Percentiles rank a stretch among this genome's conserved stretches.
Conservation (phyloP, 176 grass and related monocot species). For the Bromus sterilis region DNA sequence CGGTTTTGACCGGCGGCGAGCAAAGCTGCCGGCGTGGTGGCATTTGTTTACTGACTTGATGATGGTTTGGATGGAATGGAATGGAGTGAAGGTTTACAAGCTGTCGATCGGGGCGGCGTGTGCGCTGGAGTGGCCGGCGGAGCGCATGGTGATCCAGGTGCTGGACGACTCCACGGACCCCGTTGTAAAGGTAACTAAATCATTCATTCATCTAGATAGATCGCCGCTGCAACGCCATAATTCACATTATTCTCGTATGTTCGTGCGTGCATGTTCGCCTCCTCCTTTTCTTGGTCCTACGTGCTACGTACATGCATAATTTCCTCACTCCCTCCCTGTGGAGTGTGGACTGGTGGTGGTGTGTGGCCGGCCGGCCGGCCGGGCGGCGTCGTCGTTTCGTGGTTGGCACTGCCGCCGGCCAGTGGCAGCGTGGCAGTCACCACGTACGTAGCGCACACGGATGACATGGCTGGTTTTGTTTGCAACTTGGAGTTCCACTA, state of each 20-base stretch:
- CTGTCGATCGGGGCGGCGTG: conserved; percentile 92
- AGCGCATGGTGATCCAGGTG: conserved; percentile 80
- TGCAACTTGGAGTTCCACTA: too few species aligned
- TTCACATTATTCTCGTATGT: neutral
- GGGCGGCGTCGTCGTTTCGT: neutral
- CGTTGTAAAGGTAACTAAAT: conserved; percentile 48
- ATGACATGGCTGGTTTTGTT: neutral
- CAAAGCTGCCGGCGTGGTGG: neutral
- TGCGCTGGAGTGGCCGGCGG: conserved; percentile 59
- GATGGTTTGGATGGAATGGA: neutral
- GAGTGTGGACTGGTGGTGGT: too few species aligned
- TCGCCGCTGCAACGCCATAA: neutral
- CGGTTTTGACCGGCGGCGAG: too few species aligned
- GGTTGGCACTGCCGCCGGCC: neutral
- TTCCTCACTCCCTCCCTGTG: too few species aligned
- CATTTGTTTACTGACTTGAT: neutral
- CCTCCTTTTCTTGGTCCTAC: neutral
- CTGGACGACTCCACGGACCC: conserved; percentile 92
- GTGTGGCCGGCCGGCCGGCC: too few species aligned
- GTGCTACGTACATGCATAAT: neutral
- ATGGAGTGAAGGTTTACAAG: conserved; percentile 65
- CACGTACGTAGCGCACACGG: neutral
- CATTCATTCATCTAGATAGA: neutral
- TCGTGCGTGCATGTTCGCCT: neutral
- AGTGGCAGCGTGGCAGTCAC: too few species aligned